A percentile compares a stretch with the other conserved stretches of the same genome.
Conservation (phyloP, 2,329 filamentous ascomycete species). For the Paraconiothyrium brasiliense region DNA sequence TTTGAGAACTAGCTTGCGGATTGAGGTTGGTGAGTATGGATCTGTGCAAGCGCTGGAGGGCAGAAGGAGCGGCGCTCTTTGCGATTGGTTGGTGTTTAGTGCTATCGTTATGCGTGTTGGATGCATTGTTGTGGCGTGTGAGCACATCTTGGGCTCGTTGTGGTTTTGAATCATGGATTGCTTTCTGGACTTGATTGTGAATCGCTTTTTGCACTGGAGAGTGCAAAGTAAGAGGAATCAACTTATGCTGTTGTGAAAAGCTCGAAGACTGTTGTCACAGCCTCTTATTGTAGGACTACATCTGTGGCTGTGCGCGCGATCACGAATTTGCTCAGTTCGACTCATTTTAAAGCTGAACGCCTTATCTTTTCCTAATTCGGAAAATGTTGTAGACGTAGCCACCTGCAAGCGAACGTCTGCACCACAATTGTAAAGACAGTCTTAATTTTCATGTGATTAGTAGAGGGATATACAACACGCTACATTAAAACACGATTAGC, state of each 20-base stretch:
- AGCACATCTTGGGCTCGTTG: neutral
- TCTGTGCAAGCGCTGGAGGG: conserved; percentile 28
- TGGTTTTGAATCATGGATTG: neutral
- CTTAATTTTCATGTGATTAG: neutral
- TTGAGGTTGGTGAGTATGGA: conserved; percentile 29
- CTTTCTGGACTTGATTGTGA: no score
- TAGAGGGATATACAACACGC: neutral
- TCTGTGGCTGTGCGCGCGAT: neutral
- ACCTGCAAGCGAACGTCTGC: neutral
- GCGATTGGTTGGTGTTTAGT: conserved; percentile 43
- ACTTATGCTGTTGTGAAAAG: neutral
- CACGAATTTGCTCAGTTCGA: neutral
- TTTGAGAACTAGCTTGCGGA: conserved; percentile 39
- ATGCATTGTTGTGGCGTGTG: conserved; percentile 8
- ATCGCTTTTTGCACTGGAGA: no score
- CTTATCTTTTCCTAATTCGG: neutral
- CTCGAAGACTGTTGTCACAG: neutral
- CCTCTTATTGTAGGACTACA: neutral
- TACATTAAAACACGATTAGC: neutral
- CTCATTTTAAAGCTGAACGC: neutral
- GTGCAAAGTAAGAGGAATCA: neutral
- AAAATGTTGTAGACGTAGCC: neutral
- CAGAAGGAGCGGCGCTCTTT: conserved; percentile 40
- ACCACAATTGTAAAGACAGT: neutral
- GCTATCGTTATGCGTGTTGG: conserved; percentile 42